Base-by-base conservation (phyloP, 352 stramenopile species). In the Pythium periplocum region DNA sequence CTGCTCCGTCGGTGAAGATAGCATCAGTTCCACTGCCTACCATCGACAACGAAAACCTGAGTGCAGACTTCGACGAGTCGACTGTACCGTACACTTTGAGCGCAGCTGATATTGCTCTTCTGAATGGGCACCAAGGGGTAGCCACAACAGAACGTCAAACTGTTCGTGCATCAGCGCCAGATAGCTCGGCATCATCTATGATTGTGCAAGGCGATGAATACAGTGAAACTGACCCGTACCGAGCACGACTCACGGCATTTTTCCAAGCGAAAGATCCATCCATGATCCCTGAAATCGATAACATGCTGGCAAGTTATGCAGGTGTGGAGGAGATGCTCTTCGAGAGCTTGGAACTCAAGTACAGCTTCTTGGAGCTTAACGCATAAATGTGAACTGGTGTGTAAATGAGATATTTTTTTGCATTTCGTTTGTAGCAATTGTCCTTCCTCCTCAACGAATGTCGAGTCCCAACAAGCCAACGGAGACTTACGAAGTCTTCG, bases 331-430 rank as follows among this genome's bases (percentile, higher is more conserved):
- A 68, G 8, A 85, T 71, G 51, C 68, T 93, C 4, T 89, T 93
- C 42, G 75, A 93, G 44, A 90, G 78, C 39, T 65, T 93, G 26
- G 74, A 87, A 52, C 76, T 93, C 45, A 93, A 93, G 61, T 93
- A 93, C 62, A 83, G 74, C 61, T 89, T 86, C 59, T 72, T 86
- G 63, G 68, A 75, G 53, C 55, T 92, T 47, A 50, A 26, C 17
- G 17, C 17, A 26, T 26, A 26, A 26, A 26, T 26, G 17, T 26
- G 17, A 26, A 26, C 17, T 26, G 17, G 17, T 26, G 17, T 26
- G 17, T 26, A 26, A 26, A 26, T 26, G 17, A 26, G 17, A 26
- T 26, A 0, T 26, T 26, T 26, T 26, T 26, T 26, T 26, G 17
- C 17, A 26, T 26, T 26, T 26, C 17, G 17, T 26, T 26, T 26